Base-by-base conservation (phyloP, 805 yeast genomes). In the Metschnikowia gruessii region DNA sequence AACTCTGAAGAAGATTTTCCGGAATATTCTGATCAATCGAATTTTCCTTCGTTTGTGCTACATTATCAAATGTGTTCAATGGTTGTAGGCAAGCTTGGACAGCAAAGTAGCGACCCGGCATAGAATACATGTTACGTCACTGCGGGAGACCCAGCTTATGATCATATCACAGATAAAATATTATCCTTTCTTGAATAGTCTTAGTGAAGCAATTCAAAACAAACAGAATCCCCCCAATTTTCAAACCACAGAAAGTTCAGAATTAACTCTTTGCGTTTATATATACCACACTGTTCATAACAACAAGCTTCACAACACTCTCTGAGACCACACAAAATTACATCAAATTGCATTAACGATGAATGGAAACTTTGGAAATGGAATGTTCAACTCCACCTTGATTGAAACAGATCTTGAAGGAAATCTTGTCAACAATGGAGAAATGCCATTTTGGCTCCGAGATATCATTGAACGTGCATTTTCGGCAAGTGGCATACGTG, bases 401-500 rank as follows among this genome's bases (percentile, higher is more conserved):
- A 42, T 53, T 18, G 57, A 52, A 24, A 49, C 55, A 2, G 55
- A 53, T 28, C 46, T 52, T 16, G 54, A 53, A 8, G 56, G 56
- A 7, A 53, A 52, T n/a, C 42, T 52, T 16, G 37, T 40, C 11
- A 40, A 46, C 34, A 47, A 45, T 31, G 49, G 46, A 10, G 57
- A 54, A 24, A 48, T 52, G 53, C 56, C 57, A 10, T 46, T 45
- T 24, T 54, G 57, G 57, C 51, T 54, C 22, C 53, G 56, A 12
- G 56, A 48, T n/a, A 52, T 54, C 28, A 42, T 70, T 24, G 72
- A 65, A 37, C 53, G 74, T 19, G 70, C 72, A 1, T 58, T 66
- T n/a, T 53, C 53, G 22, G 60, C 66, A 21, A 56, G 61, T 34
- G 72, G 70, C 0, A 47, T 66, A 12, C 50, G 61, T 11, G 28